Conservation (phyloP, 176 grass and related monocot genomes). For the Aechmea fasciata region DNA sequence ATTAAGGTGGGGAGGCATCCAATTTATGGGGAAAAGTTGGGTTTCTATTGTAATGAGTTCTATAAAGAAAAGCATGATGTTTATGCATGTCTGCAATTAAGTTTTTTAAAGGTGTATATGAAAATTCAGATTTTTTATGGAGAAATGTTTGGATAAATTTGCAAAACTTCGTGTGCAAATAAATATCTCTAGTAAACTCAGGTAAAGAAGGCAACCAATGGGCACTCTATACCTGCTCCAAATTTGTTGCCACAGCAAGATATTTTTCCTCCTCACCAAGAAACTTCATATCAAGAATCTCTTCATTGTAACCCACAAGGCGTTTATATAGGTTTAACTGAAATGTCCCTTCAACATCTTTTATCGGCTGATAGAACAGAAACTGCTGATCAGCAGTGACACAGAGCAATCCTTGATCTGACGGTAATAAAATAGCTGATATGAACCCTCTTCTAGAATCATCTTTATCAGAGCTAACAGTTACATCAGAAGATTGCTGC, state of each 20-base stretch:
- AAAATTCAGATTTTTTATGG: too few relatives aligned
- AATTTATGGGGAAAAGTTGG: too few relatives aligned
- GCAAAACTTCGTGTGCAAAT: neutral
- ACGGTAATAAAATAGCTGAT: constrained; percentile 58
- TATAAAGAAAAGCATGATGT: too few relatives aligned
- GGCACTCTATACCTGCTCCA: constrained; percentile 52
- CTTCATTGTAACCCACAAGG: constrained; percentile 80
- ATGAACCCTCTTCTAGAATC: constrained; percentile 86
- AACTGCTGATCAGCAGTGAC: constrained; percentile 91
- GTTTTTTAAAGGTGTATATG: too few relatives aligned
- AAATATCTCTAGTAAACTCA: neutral
- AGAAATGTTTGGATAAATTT: neutral
- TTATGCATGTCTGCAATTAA: too few relatives aligned
- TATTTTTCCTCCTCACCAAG: constrained; percentile 73
- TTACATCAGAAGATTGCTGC: constrained; percentile 74
- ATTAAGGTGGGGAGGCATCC: too few relatives aligned
- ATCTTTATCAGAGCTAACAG: constrained; percentile 44
- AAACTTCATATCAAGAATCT: constrained; percentile 97
- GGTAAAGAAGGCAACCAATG: neutral
- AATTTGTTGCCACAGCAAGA: constrained; percentile 87
- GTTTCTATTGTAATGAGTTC: too few relatives aligned
- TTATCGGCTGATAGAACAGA: constrained; percentile 54
- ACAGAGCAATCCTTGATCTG: constrained; percentile 58
- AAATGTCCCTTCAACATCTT: constrained; percentile 41
- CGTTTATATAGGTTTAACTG: constrained; percentile 64